Base-by-base conservation (phyloP, 2,329 filamentous ascomycete genomes). In the Fusarium sp. region DNA sequence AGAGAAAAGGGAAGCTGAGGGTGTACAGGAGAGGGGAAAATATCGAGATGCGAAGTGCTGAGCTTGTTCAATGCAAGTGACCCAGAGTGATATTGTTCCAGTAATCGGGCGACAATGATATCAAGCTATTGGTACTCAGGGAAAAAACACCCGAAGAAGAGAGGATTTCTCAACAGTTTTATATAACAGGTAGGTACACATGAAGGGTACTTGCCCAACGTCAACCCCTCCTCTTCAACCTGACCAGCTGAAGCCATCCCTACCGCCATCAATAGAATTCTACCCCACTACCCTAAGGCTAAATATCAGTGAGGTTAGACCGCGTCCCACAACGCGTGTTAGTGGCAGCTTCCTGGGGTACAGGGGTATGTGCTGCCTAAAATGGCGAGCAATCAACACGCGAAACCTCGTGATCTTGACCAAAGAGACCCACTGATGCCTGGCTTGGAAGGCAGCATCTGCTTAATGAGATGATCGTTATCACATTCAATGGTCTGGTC, bases 321-420 rank as follows among this genome's bases (percentile, higher is more conserved):
- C 72, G 57, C 65, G 72, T 70, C 44, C 50, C 34, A 47, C 50
- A 74, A 62, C 54, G 60, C 68, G 72, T 62, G 36, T 74, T 61
- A 57, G 55, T 50, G 48, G 55, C 45, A 51, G 62, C 38, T 58
- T 47, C 26, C 47, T 38, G 41, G 55, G 18, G 34, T 60, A 45
- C 69, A 68, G 66, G 73, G 67, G 70, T 55, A 57, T 57, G 44
- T 78, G 72, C 76, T 78, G 77, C 77, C 77, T 79, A 57, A 63
- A 77, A 41, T 38, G 36, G 59, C 57, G 32, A 54, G 54, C 50
- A 48, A 57, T n/a, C 45, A 61, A 52, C 34, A 75, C 75, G 66
- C 77, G 77, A 78, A 77, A 76, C 55, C 77, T 66, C 72, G 69
- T 78, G 74, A 78, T 67, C 61, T 52, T 32, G 26, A 58, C 30